phyloP scores from a whole-genome alignment of 2,329 filamentous ascomycete genomes.

The Hymenoscyphus fraxineus region DNA sequence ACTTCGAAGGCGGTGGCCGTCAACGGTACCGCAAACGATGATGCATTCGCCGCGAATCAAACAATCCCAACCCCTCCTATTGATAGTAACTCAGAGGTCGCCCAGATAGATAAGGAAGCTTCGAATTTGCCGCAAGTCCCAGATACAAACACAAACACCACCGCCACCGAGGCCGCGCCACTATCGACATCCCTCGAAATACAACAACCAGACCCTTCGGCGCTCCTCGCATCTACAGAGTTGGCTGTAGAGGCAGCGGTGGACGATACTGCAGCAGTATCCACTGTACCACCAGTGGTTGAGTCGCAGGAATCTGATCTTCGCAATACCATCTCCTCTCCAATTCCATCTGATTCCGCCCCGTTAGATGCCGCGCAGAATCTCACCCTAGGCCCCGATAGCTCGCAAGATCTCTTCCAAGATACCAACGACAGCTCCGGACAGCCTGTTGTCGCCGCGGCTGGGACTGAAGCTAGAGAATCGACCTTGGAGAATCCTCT shows the following conservation, averaged over 20 bases:
- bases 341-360: constrained; percentile 7
- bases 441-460: not conserved
- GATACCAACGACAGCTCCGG: not conserved
- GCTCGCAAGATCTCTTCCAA: constrained; percentile 5
- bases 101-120: not conserved
- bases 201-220: constrained; percentile 11
- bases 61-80: constrained; percentile 16
- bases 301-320: constrained; percentile 34
- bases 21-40: constrained; percentile 27
- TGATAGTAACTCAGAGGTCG: constrained; percentile 18
- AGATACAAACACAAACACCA: constrained; percentile 20
- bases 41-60: constrained; percentile 32
- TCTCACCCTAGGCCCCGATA: constrained; percentile 11
- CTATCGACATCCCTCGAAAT: constrained; percentile 18
- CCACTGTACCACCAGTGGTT: constrained; percentile 31
- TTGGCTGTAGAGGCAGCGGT: constrained; percentile 26
- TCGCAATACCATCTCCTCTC: constrained; percentile 22
- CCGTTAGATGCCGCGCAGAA: constrained; percentile 8
- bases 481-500: not conserved
- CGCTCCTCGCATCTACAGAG: constrained; percentile 18
- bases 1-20: constrained; percentile 15
- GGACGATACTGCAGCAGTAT: constrained; percentile 24
- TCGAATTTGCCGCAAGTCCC: constrained; percentile 20
- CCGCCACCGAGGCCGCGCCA: constrained; percentile 14
- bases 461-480: not conserved